Evolutionary conservation across 306 rosid genomes (phyloP).

Genomic region (Ormosia emarginata): DNA sequence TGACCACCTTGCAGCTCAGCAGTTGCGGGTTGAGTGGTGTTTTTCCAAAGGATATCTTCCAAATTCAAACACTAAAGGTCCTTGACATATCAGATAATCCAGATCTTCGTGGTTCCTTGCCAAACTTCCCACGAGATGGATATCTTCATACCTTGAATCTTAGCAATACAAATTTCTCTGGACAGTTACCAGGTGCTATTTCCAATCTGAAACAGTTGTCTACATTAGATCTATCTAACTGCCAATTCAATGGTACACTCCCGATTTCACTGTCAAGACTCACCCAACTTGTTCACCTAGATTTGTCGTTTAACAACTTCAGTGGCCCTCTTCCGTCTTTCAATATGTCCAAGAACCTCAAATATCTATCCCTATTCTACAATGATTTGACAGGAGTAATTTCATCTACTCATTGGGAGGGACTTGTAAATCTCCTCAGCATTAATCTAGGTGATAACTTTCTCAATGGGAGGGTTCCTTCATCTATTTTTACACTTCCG

Average conservation of each 20-base stretch:
- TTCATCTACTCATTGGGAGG: not conserved
- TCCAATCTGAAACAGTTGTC: not conserved
- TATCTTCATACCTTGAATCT: not conserved
- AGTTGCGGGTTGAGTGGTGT: not conserved
- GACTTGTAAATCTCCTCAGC: not conserved
- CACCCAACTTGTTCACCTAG: not conserved
- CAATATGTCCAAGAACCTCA: too few relatives aligned
- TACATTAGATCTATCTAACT: not conserved
- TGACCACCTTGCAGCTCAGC: not conserved
- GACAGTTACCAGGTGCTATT: too few relatives aligned
- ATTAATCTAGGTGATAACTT: not conserved
- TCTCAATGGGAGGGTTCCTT: not conserved
- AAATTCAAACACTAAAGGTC: not conserved
- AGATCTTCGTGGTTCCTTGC: not conserved
- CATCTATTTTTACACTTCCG: not conserved
- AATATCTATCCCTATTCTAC: too few relatives aligned
- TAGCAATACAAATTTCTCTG: too few relatives aligned
- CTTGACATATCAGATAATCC: not conserved
- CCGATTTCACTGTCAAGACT: not conserved
- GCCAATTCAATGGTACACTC: not conserved
- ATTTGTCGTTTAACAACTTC: not conserved
- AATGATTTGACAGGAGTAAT: too few relatives aligned
- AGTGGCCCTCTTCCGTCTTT: not conserved
- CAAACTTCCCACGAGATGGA: conserved; percentile 5
- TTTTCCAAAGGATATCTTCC: not conserved